Base-by-base conservation (phyloP, 2,329 filamentous ascomycete species). In the Shiraia sp. region DNA sequence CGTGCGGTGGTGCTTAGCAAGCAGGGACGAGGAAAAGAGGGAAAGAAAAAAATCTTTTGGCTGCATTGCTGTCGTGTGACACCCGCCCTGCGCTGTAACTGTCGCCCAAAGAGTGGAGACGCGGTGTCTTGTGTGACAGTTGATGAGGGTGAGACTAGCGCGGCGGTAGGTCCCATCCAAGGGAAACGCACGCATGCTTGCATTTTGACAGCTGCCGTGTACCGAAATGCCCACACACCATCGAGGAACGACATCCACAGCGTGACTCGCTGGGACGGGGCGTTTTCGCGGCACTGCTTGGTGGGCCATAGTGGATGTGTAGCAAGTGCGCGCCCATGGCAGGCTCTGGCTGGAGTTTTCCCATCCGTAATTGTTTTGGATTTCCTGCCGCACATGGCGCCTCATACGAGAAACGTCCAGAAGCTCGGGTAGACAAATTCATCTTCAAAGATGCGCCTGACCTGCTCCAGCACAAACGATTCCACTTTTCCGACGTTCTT, bases 401-500 rank as follows among this genome's bases (percentile, higher is more conserved):
- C 31, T 68, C 54, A 96, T 31, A 97, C 86, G 59, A 99, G 74
- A 69, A 97, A 96, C 1, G 92, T 97, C 91, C 92, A 97, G 71
- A 95, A 97, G 70, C 91, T 96, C 31, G 93, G 93, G 73, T 95
- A 97, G 49, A 97, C 91, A 73, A 97, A 93, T 69, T 99, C 93
- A 66, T 97, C 93, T 72, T 99, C 93, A 63, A 99, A 97, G 58
- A 99, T 97, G 63, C 90, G 82, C 65, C 92, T 84, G 49, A 99
- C 93, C 72, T 97, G 92, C 68, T 97, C 92, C 45, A 99, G 78
- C 42, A 99, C 90, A 68, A 99, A 99, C 60, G 90, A 87, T 75
- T 99, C 93, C 43, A 99, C 93, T 77, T 99, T 99, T 45, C 93
- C 92, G 35, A 99, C 92, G 68, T 99, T 99, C 78, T 96, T 97